phyloP scores from a whole-genome alignment of 306 rosid genomes.

The Casuarina glauca region DNA sequence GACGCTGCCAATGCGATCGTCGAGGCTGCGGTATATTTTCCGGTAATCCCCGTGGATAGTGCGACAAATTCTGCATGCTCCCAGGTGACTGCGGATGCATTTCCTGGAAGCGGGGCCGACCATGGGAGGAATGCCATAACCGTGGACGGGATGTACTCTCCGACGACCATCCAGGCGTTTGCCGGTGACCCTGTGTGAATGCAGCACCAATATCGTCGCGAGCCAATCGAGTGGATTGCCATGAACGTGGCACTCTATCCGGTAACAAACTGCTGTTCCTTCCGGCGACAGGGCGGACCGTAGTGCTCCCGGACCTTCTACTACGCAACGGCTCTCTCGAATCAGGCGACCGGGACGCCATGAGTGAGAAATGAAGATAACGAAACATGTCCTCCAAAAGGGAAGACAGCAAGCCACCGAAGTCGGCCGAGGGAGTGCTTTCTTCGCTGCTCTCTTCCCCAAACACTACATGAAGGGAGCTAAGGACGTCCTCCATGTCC shows the following conservation, averaged over 20 bases:
- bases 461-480: conserved; percentile 47
- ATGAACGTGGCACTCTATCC: conserved; percentile 30
- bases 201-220: conserved; percentile 29
- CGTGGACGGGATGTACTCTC: conserved; percentile 17
- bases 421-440: conserved; percentile 13
- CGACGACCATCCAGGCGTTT: conserved; percentile 29
- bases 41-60: conserved; percentile 6
- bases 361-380: conserved; percentile 30
- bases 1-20: conserved; percentile 55
- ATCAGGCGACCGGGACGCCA: conserved; percentile 28
- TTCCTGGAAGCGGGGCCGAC: conserved; percentile 15
- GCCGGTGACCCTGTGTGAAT: background rate
- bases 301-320: conserved; percentile 39
- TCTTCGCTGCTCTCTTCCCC: conserved; percentile 30
- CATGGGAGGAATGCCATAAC: background rate
- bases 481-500: conserved; percentile 56
- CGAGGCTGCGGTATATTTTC: conserved; percentile 29
- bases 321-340: conserved; percentile 36
- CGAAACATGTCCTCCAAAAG: conserved; percentile 33
- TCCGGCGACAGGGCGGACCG: conserved; percentile 39
- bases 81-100: conserved; percentile 18
- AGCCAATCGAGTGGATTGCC: conserved; percentile 33
- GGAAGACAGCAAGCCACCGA: conserved; percentile 33
- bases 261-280: conserved; percentile 42
- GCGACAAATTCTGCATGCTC: background rate